Conservation (phyloP, 176 grass and related monocot species). For the Oryza glaberrima region DNA sequence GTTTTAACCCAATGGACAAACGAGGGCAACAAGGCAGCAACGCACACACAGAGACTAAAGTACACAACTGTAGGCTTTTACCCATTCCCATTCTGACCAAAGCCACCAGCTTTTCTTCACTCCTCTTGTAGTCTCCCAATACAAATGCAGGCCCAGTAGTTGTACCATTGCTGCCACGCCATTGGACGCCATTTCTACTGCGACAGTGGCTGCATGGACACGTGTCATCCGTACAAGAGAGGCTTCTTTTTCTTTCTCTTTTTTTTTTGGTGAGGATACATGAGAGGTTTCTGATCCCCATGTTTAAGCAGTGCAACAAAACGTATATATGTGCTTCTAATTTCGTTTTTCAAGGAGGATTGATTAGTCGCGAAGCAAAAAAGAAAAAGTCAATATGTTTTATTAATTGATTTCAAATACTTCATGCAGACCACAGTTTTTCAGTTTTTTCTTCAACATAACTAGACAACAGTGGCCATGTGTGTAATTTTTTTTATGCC, state of each 20-base stretch:
- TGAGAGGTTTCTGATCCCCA: no score
- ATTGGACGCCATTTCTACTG: constrained; percentile 23
- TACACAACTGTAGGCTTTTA: constrained; percentile 32
- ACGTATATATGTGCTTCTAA: background rate
- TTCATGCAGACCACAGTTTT: background rate
- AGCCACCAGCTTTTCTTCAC: constrained; percentile 37
- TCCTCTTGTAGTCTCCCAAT: constrained; percentile 44
- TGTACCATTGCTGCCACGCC: constrained; percentile 20
- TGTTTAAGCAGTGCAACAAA: background rate
- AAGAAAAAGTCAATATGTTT: background rate
- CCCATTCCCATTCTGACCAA: constrained; percentile 31
- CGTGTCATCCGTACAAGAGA: constrained; percentile 2
- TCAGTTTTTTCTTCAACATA: background rate
- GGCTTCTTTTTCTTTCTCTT: background rate
- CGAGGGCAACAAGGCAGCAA: background rate
- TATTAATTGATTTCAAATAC: background rate
- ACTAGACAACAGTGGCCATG: background rate
- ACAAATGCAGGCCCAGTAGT: constrained; percentile 26
- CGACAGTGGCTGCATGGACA: constrained; percentile 24
- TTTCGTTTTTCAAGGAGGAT: background rate
- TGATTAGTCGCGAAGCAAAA: background rate
- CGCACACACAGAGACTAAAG: background rate
- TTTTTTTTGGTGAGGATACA: background rate
- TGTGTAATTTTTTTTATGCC: background rate
- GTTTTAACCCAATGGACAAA: constrained; percentile 45